Evolutionary conservation across 2,329 filamentous ascomycete genomes (phyloP).

Genomic region (Xylaria sp.): DNA sequence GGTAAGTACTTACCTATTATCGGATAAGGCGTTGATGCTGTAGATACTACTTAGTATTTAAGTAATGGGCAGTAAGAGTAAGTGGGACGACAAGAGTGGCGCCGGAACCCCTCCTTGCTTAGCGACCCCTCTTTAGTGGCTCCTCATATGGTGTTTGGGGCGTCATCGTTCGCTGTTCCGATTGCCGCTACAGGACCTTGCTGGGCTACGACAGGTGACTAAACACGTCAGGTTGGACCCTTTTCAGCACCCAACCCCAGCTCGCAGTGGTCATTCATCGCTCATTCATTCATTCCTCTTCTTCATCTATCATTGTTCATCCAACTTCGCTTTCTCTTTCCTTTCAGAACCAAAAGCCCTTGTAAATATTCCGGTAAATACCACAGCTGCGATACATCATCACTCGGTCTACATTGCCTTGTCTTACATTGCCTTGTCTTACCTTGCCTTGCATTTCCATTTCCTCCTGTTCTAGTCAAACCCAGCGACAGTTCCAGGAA

Average conservation of each 20-base stretch:
- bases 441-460: background rate
- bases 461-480: background rate
- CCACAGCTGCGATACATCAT: background rate
- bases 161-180: slow-evolving; percentile 13
- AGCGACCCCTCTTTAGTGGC: background rate
- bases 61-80: background rate
- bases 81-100: background rate
- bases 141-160: background rate
- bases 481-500: background rate
- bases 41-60: too few relatives aligned
- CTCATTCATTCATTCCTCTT: background rate
- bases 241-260: slow-evolving; percentile 14
- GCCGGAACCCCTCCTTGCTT: background rate
- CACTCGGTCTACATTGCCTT: too few relatives aligned
- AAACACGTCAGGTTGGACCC: background rate
- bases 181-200: slow-evolving; percentile 4
- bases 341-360: background rate
- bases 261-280: slow-evolving; percentile 5
- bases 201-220: background rate
- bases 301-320: background rate
- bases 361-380: background rate
- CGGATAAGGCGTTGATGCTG: too few relatives aligned
- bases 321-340: background rate
- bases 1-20: too few relatives aligned
- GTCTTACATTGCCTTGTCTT: too few relatives aligned